Conservation (phyloP, 129 eudicot species). For the Chrysanthemum seticuspe region DNA sequence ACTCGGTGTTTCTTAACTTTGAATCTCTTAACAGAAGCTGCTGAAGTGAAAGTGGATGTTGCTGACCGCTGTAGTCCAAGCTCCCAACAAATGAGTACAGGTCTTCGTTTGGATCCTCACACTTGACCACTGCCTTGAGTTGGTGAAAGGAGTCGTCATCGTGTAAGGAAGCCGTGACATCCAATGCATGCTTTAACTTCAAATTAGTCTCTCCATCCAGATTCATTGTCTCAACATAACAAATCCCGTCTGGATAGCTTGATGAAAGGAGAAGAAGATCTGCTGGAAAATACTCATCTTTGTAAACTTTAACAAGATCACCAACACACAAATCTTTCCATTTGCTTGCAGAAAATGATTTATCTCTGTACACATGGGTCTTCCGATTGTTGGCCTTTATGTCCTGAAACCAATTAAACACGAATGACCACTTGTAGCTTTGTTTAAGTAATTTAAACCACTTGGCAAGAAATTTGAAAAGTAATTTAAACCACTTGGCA, state of each 20-base stretch:
- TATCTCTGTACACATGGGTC: constrained; percentile 47
- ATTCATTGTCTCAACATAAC: constrained; percentile 94
- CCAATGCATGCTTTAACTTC: constrained; percentile 83
- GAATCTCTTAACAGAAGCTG: constrained; percentile 91
- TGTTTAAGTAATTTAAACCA: constrained; percentile 17
- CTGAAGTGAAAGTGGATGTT: constrained; percentile 70
- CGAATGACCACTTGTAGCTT: constrained; percentile 11
- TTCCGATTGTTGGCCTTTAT: constrained; percentile 86
- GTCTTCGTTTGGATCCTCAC: constrained; percentile 97
- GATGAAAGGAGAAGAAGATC: constrained; percentile 94
- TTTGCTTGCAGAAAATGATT: constrained; percentile 46
- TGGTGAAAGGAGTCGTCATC: constrained; percentile 58
- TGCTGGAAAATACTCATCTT: constrained; percentile 93
- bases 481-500: constrained; percentile 10
- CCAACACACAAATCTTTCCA: constrained; percentile 92
- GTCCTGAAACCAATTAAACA: constrained; percentile 55
- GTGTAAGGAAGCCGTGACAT: constrained; percentile 56
- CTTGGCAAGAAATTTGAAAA: neutral
- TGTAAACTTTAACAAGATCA: constrained; percentile 72
- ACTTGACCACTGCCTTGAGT: constrained; percentile 73
- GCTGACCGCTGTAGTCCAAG: constrained; percentile 43
- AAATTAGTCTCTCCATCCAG: constrained; percentile 97
- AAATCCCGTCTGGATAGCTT: constrained; percentile 89
- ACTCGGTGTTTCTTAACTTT: constrained; percentile 82
- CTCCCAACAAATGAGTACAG: constrained; percentile 82